Percentiles rank a stretch among this genome's conserved stretches.
phyloP scores from a whole-genome alignment of 176 grass and related monocot species.

The Musa schizocarpa region DNA sequence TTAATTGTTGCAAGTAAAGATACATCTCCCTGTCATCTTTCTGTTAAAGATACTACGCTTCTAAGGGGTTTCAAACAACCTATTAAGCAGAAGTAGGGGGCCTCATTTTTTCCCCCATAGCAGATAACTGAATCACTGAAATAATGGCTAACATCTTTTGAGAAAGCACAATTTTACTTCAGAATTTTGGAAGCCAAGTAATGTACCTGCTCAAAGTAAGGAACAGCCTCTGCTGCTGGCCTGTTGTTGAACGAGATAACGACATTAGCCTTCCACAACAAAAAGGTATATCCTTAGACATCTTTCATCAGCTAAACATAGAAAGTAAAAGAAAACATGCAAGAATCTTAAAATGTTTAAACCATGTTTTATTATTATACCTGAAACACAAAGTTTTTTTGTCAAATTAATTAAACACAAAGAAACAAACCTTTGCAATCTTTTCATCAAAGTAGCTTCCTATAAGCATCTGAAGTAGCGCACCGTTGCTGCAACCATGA shows the following conservation, averaged over 20 bases:
- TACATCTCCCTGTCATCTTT: not conserved
- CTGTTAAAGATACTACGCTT: not conserved
- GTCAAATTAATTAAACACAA: not conserved
- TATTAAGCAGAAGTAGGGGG: not conserved
- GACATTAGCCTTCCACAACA: conserved; percentile 66
- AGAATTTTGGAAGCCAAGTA: not conserved
- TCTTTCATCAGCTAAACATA: not conserved
- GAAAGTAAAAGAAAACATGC: not conserved
- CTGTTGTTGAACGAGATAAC: conserved; percentile 96
- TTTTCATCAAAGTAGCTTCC: conserved; percentile 86
- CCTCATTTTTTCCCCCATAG: not conserved
- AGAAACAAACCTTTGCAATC: conserved; percentile 56
- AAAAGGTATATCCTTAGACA: conserved; percentile 15
- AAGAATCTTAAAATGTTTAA: not conserved
- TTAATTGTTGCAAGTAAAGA: too few species aligned
- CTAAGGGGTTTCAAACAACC: not conserved
- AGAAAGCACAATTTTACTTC: not conserved
- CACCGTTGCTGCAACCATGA: conserved; percentile 55
- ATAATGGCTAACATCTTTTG: not conserved
- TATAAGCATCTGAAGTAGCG: conserved; percentile 84
- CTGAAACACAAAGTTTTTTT: not conserved
- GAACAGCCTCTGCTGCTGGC: conserved; percentile 78
- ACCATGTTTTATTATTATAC: not conserved
- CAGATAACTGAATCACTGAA: not conserved
- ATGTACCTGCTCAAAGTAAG: conserved; percentile 88